Evolutionary conservation across 768 basidiomycete genomes (phyloP).

Genomic region (Tulasnella sp.): DNA sequence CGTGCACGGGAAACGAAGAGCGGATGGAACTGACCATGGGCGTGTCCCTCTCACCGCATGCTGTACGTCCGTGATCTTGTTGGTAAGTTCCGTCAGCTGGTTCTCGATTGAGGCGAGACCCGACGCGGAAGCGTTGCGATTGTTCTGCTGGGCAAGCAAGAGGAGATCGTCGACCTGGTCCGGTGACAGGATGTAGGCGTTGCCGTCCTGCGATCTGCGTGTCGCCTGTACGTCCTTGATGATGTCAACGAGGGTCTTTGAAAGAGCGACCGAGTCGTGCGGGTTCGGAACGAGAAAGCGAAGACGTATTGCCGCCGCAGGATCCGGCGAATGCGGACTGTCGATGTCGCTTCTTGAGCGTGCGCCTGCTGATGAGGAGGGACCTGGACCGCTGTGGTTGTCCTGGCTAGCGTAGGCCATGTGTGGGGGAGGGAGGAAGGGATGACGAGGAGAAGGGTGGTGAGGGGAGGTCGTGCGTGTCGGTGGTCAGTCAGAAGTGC

Average conservation of each 20-base stretch:
- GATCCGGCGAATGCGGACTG: slow-evolving; percentile 7
- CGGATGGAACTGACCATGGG: slow-evolving; percentile 1
- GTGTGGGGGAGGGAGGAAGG: not conserved
- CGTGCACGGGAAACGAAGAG: not conserved
- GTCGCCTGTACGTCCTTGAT: slow-evolving; percentile 6
- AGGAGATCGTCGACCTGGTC: slow-evolving; percentile 8
- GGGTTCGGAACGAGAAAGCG: slow-evolving; percentile 11
- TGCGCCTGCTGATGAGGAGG: not conserved
- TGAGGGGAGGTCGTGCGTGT: not conserved
- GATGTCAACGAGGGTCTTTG: slow-evolving; percentile 5
- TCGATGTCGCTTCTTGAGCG: slow-evolving; percentile 1
- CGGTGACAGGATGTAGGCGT: slow-evolving; percentile 1
- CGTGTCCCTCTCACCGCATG: slow-evolving; percentile 5
- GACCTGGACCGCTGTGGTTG: not conserved
- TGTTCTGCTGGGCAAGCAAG: slow-evolving; percentile 1
- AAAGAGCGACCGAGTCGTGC: slow-evolving; percentile 5
- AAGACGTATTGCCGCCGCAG: slow-evolving; percentile 2
- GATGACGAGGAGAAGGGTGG: not conserved
- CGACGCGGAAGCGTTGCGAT: slow-evolving; percentile 6
- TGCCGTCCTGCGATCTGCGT: not conserved
- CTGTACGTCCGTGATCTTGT: slow-evolving; percentile 8
- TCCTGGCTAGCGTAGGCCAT: slow-evolving; percentile 8
- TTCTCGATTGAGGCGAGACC: not conserved
- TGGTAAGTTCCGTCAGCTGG: slow-evolving; percentile 7
- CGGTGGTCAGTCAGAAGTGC: not conserved